Evolutionary conservation across 192 early-diverging fungal genomes (phyloP).

Genomic region (Backusella tarrabulga): DNA sequence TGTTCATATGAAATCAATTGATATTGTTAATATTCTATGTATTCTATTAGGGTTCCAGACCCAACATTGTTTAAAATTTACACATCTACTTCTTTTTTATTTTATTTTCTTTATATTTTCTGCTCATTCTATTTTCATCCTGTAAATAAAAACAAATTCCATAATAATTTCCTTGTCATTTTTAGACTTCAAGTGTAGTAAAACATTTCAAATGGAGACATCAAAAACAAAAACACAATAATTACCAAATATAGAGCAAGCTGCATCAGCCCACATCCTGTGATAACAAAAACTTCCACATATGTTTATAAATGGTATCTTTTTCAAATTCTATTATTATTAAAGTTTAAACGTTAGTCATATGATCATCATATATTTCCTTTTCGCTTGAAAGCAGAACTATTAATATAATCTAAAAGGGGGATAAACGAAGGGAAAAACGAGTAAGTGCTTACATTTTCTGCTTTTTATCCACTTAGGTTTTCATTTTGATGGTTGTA

Average conservation of each 20-base stretch:
- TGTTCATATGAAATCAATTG: slow-evolving; percentile 6
- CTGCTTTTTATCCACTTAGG: background rate
- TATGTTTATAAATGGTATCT: background rate
- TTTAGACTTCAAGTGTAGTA: background rate
- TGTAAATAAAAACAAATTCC: slow-evolving; percentile 15
- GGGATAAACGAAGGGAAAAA: background rate
- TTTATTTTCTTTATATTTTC: background rate
- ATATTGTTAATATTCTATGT: slow-evolving; percentile 4
- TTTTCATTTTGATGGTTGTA: background rate
- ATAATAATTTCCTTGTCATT: background rate
- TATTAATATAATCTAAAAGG: background rate
- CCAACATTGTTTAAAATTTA: slow-evolving; percentile 1
- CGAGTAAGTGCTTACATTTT: background rate
- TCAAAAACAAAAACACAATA: background rate
- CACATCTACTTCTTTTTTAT: background rate
- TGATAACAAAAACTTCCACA: background rate
- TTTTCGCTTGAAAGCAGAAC: background rate
- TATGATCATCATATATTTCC: background rate
- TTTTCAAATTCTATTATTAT: background rate
- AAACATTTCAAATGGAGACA: background rate
- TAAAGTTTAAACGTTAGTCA: background rate
- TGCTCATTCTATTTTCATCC: background rate
- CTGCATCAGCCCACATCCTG: background rate
- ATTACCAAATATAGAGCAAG: background rate
- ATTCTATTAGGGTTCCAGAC: background rate